These are phyloP conservation scores for Spathaspora sp. DNA, from an alignment of 1,139 yeast genomes.

Conservation along the genomic window DNA sequence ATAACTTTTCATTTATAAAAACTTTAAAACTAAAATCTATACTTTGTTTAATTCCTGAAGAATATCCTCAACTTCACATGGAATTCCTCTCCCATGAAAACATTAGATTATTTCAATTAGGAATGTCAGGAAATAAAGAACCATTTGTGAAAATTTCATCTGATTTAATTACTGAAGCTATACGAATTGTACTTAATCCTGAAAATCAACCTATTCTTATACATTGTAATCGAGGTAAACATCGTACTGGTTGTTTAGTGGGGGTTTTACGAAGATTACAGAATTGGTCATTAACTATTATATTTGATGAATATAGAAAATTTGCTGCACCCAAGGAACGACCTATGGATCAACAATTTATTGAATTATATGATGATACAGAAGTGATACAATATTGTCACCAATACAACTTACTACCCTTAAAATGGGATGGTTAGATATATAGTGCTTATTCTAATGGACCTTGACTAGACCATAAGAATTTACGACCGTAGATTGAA, in stretches of 20 bases:
- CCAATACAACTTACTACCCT: slow-evolving; percentile 59
- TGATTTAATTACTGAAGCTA: slow-evolving; percentile 73
- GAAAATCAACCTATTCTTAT: slow-evolving; percentile 86
- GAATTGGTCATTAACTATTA: slow-evolving; percentile 89
- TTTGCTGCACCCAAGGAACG: slow-evolving; percentile 95
- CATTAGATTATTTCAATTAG: slow-evolving; percentile 78
- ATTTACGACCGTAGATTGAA: slow-evolving; percentile 66
- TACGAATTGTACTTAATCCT: slow-evolving; percentile 79
- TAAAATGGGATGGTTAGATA: slow-evolving; percentile 51
- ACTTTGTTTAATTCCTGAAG: slow-evolving; percentile 86
- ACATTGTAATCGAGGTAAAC: slow-evolving; percentile 96
- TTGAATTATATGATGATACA: slow-evolving; percentile 76
- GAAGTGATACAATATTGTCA: slow-evolving; percentile 56
- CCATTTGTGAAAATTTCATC: slow-evolving; percentile 87
- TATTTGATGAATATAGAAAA: slow-evolving; percentile 89
- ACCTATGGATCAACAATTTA: slow-evolving; percentile 92
- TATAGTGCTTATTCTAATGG: slow-evolving; percentile 8
- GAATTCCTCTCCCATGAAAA: slow-evolving; percentile 60
- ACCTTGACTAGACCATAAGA: slow-evolving; percentile 43
- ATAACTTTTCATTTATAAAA: slow-evolving; percentile 70
- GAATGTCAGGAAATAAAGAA: slow-evolving; percentile 94
- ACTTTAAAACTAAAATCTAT: slow-evolving; percentile 68
- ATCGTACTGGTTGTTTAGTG: slow-evolving; percentile 92
- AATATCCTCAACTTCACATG: slow-evolving; percentile 75
- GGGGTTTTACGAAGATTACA: slow-evolving; percentile 89